A percentile compares a stretch with the other conserved stretches of the same genome.
phyloP scores from a whole-genome alignment of 768 basidiomycete genomes.

The Mycena sanguinolenta region DNA sequence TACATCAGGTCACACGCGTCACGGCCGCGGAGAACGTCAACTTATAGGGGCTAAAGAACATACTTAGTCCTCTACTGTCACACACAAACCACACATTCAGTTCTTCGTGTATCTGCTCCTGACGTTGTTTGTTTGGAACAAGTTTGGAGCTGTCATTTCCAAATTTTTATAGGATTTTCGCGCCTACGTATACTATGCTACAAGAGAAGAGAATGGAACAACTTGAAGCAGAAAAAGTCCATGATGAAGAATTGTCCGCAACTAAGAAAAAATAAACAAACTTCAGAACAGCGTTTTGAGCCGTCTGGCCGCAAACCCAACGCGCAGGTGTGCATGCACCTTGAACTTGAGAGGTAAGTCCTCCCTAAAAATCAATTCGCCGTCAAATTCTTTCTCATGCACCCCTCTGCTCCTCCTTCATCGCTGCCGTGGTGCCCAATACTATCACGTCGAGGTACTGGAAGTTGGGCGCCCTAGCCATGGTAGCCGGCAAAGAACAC shows the following conservation, averaged over 20 bases:
- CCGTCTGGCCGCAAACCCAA: slow-evolving; percentile 14
- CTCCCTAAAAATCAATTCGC: slow-evolving; percentile 1
- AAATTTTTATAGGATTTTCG: no score
- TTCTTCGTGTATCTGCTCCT: no score
- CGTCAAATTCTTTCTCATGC: neutral
- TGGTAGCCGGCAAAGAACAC: slow-evolving; percentile 25
- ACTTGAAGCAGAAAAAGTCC: neutral
- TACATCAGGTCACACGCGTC: neutral
- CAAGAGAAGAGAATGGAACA: no score
- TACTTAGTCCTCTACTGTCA: no score
- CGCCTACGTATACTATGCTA: no score
- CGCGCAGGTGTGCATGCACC: neutral
- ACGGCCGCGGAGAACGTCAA: neutral
- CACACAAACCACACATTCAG: no score
- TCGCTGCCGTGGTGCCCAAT: slow-evolving; percentile 1
- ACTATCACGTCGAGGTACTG: slow-evolving; percentile 31
- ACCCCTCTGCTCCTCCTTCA: neutral
- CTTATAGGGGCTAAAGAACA: no score
- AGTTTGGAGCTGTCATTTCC: no score
- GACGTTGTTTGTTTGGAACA: no score
- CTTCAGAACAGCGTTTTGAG: slow-evolving; percentile 21
- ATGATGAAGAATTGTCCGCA: neutral
- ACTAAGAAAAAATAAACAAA: neutral
- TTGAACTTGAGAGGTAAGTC: slow-evolving; percentile 6
- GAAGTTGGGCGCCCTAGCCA: slow-evolving; percentile 29